These are phyloP conservation scores for Emergomyces orientalis DNA, from an alignment of 2,329 filamentous ascomycete species.

Conservation along the genomic window DNA sequence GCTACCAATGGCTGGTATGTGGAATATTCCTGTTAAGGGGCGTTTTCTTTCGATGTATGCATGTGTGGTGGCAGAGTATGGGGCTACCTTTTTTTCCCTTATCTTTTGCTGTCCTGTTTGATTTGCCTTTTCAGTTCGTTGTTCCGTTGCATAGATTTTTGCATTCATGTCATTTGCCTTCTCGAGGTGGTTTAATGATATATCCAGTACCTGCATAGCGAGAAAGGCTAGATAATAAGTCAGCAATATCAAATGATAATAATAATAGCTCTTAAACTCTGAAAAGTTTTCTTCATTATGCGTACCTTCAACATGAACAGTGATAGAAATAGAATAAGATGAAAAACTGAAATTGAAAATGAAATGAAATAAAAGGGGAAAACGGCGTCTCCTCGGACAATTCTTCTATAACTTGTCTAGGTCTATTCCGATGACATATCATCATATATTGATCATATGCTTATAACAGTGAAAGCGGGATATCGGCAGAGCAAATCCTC, in stretches of 20 bases:
- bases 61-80: not conserved
- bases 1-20: not conserved
- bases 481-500: not conserved
- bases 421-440: not conserved
- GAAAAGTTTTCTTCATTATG: not conserved
- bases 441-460: not conserved
- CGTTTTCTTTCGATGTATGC: not conserved
- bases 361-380: not conserved
- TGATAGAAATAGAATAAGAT: not conserved
- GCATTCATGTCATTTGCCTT: not conserved
- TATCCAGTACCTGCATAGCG: not conserved
- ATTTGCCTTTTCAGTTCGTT: not conserved
- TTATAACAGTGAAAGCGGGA: not conserved
- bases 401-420: not conserved
- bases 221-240: not conserved
- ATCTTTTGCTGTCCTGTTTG: not conserved
- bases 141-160: not conserved
- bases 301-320: not conserved
- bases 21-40: slow-evolving; percentile 2
- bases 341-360: not conserved
- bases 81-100: not conserved
- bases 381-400: not conserved
- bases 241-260: not conserved
- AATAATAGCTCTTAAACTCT: not conserved
- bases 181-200: not conserved